phyloP scores from a whole-genome alignment of 1,139 yeast species.

The Meyerozyma sp. region DNA sequence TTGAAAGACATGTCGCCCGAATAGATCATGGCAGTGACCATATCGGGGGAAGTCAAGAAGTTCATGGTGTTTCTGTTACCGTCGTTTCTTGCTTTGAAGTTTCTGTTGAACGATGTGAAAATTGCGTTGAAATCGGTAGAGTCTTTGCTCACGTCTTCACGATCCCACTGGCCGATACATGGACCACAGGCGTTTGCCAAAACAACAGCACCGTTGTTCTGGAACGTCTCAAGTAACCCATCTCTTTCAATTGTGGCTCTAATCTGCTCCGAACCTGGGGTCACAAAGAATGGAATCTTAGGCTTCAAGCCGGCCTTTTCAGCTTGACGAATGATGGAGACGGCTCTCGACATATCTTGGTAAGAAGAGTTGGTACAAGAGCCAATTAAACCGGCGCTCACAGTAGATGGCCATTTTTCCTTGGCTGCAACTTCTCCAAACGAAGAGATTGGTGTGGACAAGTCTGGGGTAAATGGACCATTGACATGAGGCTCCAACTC shows the following conservation, averaged over 20 bases:
- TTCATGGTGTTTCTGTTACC: constrained; percentile 97
- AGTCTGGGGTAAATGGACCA: constrained; percentile 95
- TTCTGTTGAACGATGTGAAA: constrained; percentile 93
- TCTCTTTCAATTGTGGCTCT: constrained; percentile 96
- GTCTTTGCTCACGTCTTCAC: constrained; percentile 59
- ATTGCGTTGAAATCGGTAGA: constrained; percentile 73
- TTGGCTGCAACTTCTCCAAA: constrained; percentile 58
- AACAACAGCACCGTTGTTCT: constrained; percentile 82
- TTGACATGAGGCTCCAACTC: constrained; percentile 84
- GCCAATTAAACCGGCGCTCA: constrained; percentile 91
- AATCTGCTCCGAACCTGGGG: constrained; percentile 98
- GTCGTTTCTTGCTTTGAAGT: constrained; percentile 94
- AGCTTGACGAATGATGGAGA: constrained; percentile 81
- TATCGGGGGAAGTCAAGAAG: constrained; percentile 93
- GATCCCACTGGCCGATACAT: constrained; percentile 98
- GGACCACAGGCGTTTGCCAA: constrained; percentile 99
- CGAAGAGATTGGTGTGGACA: constrained; percentile 77
- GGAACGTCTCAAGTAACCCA: constrained; percentile 76
- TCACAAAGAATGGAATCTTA: constrained; percentile 84
- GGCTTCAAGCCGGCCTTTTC: constrained; percentile 83
- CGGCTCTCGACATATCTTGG: constrained; percentile 96
- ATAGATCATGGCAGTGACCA: constrained; percentile 94
- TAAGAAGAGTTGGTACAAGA: constrained; percentile 97
- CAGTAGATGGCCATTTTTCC: constrained; percentile 76
- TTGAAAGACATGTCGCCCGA: constrained; percentile 87